Conservation (phyloP, 106 monocot species). For the Acorus gramineus region DNA sequence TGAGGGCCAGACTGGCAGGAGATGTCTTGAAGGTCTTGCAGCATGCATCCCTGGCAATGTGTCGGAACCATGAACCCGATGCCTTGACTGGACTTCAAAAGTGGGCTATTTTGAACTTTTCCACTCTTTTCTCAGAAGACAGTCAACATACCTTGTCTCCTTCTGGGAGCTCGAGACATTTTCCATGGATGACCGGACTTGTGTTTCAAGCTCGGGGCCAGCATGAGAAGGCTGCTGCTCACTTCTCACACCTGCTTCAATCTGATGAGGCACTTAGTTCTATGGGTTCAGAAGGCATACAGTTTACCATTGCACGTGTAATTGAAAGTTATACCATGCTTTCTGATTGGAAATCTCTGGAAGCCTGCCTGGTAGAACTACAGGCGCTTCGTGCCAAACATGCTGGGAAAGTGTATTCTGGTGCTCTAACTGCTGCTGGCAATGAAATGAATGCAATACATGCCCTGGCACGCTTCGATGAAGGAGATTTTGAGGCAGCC, state of each 20-base stretch:
- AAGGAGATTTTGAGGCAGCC: slow-evolving; percentile 67
- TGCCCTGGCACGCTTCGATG: slow-evolving; percentile 88
- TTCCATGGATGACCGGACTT: slow-evolving; percentile 91
- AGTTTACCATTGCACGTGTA: slow-evolving; percentile 74
- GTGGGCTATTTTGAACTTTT: slow-evolving; percentile 50
- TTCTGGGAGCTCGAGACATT: slow-evolving; percentile 20
- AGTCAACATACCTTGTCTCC: slow-evolving; percentile 10
- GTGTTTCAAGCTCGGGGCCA: slow-evolving; percentile 83
- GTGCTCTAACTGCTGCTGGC: slow-evolving; percentile 89
- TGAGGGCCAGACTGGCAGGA: slow-evolving; percentile 32
- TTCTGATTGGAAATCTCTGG: slow-evolving; percentile 93
- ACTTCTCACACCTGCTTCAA: slow-evolving; percentile 88
- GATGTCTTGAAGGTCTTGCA: slow-evolving; percentile 71
- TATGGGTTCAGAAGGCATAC: slow-evolving; percentile 85
- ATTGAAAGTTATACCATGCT: slow-evolving; percentile 80
- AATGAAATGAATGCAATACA: slow-evolving; percentile 92
- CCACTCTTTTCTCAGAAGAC: slow-evolving; percentile 40
- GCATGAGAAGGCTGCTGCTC: slow-evolving; percentile 97
- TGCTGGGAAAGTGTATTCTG: slow-evolving; percentile 88
- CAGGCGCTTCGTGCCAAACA: slow-evolving; percentile 70
- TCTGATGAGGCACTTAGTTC: slow-evolving; percentile 63
- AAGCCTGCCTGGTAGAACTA: slow-evolving; percentile 79
- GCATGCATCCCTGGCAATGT: slow-evolving; percentile 70
- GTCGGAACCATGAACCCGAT: slow-evolving; percentile 64
- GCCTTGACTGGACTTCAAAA: slow-evolving; percentile 83